Conservation (phyloP, 176 grass and related monocot species). For the Leersia perrieri region DNA sequence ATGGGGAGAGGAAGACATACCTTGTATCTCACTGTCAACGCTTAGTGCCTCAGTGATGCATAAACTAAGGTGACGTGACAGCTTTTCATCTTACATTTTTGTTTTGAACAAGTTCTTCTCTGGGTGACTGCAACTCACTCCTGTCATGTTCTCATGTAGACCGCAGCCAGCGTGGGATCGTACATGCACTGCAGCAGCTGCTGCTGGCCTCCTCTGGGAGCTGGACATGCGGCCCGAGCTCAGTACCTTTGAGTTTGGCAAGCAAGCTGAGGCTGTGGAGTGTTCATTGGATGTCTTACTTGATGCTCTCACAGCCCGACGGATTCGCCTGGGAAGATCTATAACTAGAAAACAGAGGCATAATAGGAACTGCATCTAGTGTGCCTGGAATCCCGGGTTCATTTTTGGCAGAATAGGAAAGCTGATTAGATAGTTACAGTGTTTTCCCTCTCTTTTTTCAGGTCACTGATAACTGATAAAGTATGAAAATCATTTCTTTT, state of each 20-base stretch:
- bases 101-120: neutral
- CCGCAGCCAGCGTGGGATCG: constrained; percentile 90
- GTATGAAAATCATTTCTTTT: neutral
- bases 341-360: constrained; percentile 68
- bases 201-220: constrained; percentile 76
- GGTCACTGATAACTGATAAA: neutral
- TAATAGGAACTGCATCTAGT: constrained; percentile 72
- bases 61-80: constrained; percentile 67
- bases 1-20: constrained; percentile 73
- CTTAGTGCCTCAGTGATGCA: constrained; percentile 90
- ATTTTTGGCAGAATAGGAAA: constrained; percentile 24
- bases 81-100: neutral
- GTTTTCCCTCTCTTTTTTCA: neutral
- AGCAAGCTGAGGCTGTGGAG: constrained; percentile 71
- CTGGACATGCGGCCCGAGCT: constrained; percentile 52
- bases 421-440: neutral
- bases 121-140: neutral
- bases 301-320: constrained; percentile 62
- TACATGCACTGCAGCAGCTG: constrained; percentile 82
- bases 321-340: constrained; percentile 70
- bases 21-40: constrained; percentile 67
- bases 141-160: constrained; percentile 12
- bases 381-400: constrained; percentile 4
- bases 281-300: constrained; percentile 67
- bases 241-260: constrained; percentile 48